A percentile compares a stretch with the other conserved stretches of the same genome.
Evolutionary conservation across 83 land plant genomes (phyloP).

Genomic region (Thuja plicata): DNA sequence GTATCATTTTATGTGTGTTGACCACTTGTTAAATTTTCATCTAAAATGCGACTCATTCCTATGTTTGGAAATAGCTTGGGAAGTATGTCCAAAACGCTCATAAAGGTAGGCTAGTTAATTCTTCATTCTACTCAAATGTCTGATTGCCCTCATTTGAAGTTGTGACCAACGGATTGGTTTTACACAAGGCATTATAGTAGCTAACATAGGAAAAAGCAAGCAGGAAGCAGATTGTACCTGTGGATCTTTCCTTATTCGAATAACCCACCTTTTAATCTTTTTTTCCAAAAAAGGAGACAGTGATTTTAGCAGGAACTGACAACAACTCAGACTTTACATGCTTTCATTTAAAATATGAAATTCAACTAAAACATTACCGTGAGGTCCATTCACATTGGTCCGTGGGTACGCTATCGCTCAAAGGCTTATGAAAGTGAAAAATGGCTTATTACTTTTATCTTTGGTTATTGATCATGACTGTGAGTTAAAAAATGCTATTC

Average conservation of each 20-base stretch:
- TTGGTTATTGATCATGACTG: not conserved
- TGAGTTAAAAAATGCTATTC: not conserved
- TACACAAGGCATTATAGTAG: not conserved
- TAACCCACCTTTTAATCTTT: not conserved
- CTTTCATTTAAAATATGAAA: not conserved
- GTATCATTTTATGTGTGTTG: not conserved
- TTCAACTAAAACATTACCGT: not conserved
- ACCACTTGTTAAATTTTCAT: not conserved
- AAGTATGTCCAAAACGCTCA: not conserved
- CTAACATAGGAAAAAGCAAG: not conserved
- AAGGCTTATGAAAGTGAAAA: not conserved
- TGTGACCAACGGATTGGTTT: not conserved
- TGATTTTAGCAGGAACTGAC: not conserved
- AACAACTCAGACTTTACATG: not conserved
- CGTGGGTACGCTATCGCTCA: not conserved
- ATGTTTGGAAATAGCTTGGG: not conserved
- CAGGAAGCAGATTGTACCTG: not conserved
- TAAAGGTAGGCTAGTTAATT: not conserved
- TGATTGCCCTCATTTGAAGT: not conserved
- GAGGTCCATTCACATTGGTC: not conserved
- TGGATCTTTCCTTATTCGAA: not conserved
- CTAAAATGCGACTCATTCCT: not conserved
- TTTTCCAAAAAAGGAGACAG: not conserved
- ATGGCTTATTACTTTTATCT: not conserved
- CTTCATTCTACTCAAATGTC: not conserved